Base-by-base conservation (phyloP, 768 basidiomycete genomes). In the Hygrophoropsis aurantiaca region DNA sequence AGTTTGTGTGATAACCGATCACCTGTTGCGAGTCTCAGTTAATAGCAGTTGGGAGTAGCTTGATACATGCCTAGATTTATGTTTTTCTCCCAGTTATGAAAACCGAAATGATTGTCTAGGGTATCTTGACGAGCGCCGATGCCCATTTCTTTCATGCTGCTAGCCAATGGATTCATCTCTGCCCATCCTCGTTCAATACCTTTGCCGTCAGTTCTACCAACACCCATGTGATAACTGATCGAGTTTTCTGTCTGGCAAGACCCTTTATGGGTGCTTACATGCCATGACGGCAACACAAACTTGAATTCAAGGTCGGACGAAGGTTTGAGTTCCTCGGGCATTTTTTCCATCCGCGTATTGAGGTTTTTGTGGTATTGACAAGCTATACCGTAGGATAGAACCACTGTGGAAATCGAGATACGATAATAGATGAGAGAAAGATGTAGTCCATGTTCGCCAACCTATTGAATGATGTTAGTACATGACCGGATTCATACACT, bases 41-140 rank as follows among this genome's bases (percentile, higher is more conserved):
- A n/a, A n/a, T n/a, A n/a, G n/a, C n/a, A n/a, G n/a, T n/a, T n/a
- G n/a, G n/a, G n/a, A n/a, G n/a, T n/a, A n/a, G n/a, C n/a, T n/a
- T n/a, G n/a, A n/a, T n/a, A n/a, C n/a, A n/a, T n/a, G n/a, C n/a
- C n/a, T n/a, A n/a, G n/a, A n/a, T n/a, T n/a, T n/a, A n/a, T n/a
- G n/a, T n/a, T n/a, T n/a, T n/a, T n/a, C n/a, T n/a, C n/a, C n/a
- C n/a, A n/a, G n/a, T n/a, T n/a, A n/a, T n/a, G n/a, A n/a, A n/a
- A n/a, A n/a, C n/a, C n/a, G n/a, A n/a, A n/a, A n/a, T 51, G 52
- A 36, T 66, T 59, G 21, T 67, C 57, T 8, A 67, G 45, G 0
- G 60, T 58, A 24, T 67, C 62, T 10, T 48, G 48, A 38, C 51
- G 36, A 11, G 33, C 13, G 8, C 51, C 59, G 2, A 44, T 44